Conservation (phyloP, 2,329 filamentous ascomycete species). For the Diatrype stigma region DNA sequence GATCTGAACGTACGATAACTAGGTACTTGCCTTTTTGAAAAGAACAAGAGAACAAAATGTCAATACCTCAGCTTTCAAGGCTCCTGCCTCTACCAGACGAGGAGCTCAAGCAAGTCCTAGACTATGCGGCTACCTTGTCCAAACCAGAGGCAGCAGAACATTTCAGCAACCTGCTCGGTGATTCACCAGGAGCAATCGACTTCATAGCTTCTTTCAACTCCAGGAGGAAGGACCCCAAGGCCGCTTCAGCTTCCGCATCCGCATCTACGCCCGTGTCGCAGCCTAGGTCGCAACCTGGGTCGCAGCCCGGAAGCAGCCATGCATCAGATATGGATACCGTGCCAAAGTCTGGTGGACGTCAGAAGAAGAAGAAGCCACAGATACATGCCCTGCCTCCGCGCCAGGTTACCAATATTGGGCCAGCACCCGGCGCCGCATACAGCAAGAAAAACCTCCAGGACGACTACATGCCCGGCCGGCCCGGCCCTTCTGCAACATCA, state of each 20-base stretch:
- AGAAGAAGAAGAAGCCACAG: constrained; percentile 51
- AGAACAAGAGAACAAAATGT: constrained; percentile 40
- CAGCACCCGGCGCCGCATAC: constrained; percentile 64
- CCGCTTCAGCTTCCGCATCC: too few species aligned
- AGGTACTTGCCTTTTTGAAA: neutral
- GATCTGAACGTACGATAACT: neutral
- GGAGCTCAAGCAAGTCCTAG: constrained; percentile 77
- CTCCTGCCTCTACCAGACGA: constrained; percentile 82
- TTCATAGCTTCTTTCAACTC: constrained; percentile 82
- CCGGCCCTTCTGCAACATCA: constrained; percentile 36
- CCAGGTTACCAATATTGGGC: constrained; percentile 59
- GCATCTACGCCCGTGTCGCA: too few species aligned
- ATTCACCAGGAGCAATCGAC: constrained; percentile 71
- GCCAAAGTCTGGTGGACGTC: constrained; percentile 44
- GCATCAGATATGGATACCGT: constrained; percentile 34
- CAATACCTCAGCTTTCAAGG: constrained; percentile 64
- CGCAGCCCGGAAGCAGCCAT: constrained; percentile 10
- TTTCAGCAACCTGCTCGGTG: constrained; percentile 82
- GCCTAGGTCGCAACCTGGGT: constrained; percentile 10
- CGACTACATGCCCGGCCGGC: constrained; percentile 64
- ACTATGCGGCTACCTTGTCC: constrained; percentile 74
- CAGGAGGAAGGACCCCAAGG: constrained; percentile 43
- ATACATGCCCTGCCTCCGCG: constrained; percentile 63
- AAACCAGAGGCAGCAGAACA: constrained; percentile 77
- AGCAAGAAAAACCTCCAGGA: constrained; percentile 66